Evolutionary conservation across 2,329 filamentous ascomycete species (phyloP), one percentile per base, ranked within the genome.

Genomic region (Aureobasidium sp.): DNA sequence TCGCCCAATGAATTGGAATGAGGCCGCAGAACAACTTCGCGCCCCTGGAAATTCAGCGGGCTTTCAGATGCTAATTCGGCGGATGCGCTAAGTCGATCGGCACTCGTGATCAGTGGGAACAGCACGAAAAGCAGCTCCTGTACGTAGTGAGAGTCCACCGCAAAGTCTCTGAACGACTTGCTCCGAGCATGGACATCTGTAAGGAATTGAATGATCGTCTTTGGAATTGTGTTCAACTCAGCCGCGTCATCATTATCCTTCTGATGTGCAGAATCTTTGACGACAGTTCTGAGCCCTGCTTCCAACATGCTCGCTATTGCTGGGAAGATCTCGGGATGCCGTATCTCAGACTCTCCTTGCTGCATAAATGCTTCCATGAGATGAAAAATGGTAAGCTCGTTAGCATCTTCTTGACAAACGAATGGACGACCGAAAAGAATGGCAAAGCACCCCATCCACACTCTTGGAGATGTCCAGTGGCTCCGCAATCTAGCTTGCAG

Each of bases 361-460:
- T 76, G 73, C 6, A 76, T 72, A 70, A 97, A 95, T 0, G 87
- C 80, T 49, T 91, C 85, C 5, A 91, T 75, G 1, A 99, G 80
- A 63, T 83, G 87, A 66, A 85, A 87, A 20, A 89, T 81, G 67
- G 93, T 88, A 68, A 96, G 88, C 29, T 86, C 81, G 66, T 84
- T 82, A 57, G 89, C 84, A 67, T 91, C 84, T 69, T 92, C 84
- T 67, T 92, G 83, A 53, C 84, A 84, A 2, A 86, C 86, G 17
- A 95, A 84, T 70, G 97, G 91, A 45, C 86, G 82, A 0, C 90
- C 91, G 70, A 99, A 96, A 2, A 99, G 75, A 25, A 97, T 88
- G 59, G 90, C 87, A 74, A 99, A 90, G 70, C 89, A 91, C 47
- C 94, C 87, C 0, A 88, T 86, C 94, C 94, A 97, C 29, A 97